Evolutionary conservation across 2,329 filamentous ascomycete genomes (phyloP), one percentile per base, ranked within the genome.

Genomic region (Botrytis tulipae): DNA sequence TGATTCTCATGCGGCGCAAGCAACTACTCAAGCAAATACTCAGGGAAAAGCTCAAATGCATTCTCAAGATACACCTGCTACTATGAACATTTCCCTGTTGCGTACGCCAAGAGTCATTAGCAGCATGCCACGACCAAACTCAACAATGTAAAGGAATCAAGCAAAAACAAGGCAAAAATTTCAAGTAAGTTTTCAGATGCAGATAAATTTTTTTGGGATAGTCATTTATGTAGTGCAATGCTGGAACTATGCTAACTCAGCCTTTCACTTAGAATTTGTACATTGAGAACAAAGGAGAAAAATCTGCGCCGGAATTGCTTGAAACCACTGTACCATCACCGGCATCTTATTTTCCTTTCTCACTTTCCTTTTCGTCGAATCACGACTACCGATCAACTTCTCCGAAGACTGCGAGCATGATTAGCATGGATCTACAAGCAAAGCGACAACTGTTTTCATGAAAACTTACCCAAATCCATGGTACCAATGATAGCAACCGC

Each of bases 401-500:
- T 69, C 80, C 80, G 65, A 82, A 82, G 46, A 81, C 79, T 80
- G 70, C 68, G 71, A 63, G 42, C 48, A 72, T 70, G 37, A 69
- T 80, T 76, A 78, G 76, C 73, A 66, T 75, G 48, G 68, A 75
- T 73, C 37, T 35, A 67, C n/a, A 67, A 71, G 65, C 54, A 74
- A 71, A 62, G n/a, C 66, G 35, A 69, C 37, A 16, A 74, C 74
- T 65, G 4, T n/a, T 67, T 59, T 65, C 59, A 44, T 63, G 37
- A 51, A 59, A 59, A 32, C 88, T 87, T 87, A 90, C 94, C 94
- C 82, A 96, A 84, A 89, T 94, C 92, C 92, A 95, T 94, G 70
- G 92, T 92, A 82, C 90, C 92, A 79, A 98, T 98, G 74, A 98
- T 95, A 66, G 96, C 97, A 68, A 99, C 96, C 40, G 95, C 96